Evolutionary conservation across 768 basidiomycete species (phyloP), one percentile per base, ranked within the genome.

Genomic region (Baorangia bicolor): DNA sequence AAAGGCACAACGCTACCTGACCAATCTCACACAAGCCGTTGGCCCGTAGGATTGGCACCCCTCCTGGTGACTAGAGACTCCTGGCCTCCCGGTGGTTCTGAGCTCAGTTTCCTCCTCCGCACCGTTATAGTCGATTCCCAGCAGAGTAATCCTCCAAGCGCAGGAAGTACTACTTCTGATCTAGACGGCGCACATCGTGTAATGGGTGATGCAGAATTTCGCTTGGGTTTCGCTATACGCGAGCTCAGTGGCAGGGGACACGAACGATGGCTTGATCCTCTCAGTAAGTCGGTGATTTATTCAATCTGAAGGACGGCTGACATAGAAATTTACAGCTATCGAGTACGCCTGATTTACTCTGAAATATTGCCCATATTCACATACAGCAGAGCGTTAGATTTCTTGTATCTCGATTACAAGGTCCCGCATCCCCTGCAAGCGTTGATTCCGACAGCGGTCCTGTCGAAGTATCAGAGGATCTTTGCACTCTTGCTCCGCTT

Each of bases 31-130:
- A 48, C 49, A 2, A 58, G 60, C 30, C 74, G 73, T 14, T 83
- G 86, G 83, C 82, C 84, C 1, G 79, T 94, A 7, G 94, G 93
- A 2, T 71, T 96, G 7, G 86, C 89, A 10, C 77, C 85, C 0
- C 81, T 82, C 3, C 71, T 96, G n/a, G 81, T 87, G 35, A 85
- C 88, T 42, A 77, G 87, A 34, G 83, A 84, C 47, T 82, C 78
- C 5, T 96, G 94, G 94, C 94, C 94, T 0, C 94, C 94, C 13
- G 87, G 88, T 18, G 91, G 90, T 6, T 80, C 87, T 3, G 92
- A 94, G 64, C 74, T 96, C 46, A 89, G 90, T 62, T 94, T 88
- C 72, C 84, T 87, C 60, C 74, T 96, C 40, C 74, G 92, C 49
- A 88, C 90, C 0, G 93, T 95, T 9, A 87, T 96, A 61, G 82